Conservation (phyloP, 2,329 filamentous ascomycete genomes). For the Aureobasidium sp. region DNA sequence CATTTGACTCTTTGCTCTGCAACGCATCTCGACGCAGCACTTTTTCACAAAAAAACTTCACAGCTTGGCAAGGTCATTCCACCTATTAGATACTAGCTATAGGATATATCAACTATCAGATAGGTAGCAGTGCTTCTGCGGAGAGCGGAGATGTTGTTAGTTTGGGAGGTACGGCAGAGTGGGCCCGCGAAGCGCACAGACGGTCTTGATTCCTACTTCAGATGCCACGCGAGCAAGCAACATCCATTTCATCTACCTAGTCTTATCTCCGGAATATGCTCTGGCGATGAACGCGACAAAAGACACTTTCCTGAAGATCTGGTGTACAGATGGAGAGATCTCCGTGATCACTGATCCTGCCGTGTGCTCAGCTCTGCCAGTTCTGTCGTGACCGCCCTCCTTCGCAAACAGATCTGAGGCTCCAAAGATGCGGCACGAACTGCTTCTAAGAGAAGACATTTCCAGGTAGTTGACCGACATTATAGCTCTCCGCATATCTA, state of each 20-base stretch:
- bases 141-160: neutral
- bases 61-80: neutral
- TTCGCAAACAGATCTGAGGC: no score
- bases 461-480: no score
- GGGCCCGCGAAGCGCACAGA: neutral
- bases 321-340: no score
- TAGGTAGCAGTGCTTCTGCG: neutral
- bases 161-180: neutral
- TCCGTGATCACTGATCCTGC: neutral
- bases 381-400: neutral
- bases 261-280: neutral
- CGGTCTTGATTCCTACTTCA: neutral
- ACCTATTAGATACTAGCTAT: neutral
- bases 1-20: neutral
- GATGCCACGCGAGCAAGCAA: neutral
- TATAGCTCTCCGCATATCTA: neutral
- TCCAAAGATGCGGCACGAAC: neutral
- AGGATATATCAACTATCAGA: neutral
- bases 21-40: neutral
- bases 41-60: no score
- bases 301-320: neutral
- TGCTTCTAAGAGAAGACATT: no score
- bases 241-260: neutral
- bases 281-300: neutral
- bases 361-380: neutral